phyloP scores from a whole-genome alignment of 768 basidiomycete genomes.

The Rhodotorula kratochvilovae region DNA sequence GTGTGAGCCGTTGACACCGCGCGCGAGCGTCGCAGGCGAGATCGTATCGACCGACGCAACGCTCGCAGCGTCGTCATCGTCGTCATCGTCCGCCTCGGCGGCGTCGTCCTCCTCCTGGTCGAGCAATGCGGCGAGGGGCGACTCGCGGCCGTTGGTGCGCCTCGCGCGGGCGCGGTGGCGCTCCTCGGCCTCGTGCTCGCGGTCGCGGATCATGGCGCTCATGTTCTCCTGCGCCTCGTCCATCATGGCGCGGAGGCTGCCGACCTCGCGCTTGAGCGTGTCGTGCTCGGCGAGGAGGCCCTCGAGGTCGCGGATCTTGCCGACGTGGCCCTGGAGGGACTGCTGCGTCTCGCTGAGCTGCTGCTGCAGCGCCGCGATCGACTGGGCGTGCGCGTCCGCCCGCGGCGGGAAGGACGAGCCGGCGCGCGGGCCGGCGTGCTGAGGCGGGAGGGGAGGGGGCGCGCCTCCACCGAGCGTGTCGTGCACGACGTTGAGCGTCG shows the following conservation, averaged over 20 bases:
- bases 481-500: slow-evolving; percentile 81
- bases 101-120: slow-evolving; percentile 53
- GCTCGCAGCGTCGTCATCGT: slow-evolving; percentile 50
- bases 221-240: slow-evolving; percentile 53
- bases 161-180: slow-evolving; percentile 45
- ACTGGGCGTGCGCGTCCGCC: slow-evolving; percentile 43
- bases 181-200: slow-evolving; percentile 51
- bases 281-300: slow-evolving; percentile 77
- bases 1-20: not conserved
- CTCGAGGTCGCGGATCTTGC: slow-evolving; percentile 74
- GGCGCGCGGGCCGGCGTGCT: slow-evolving; percentile 39
- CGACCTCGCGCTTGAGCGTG: slow-evolving; percentile 70
- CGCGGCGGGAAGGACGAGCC: slow-evolving; percentile 37
- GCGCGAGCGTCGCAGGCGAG: not conserved
- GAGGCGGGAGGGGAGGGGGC: slow-evolving; percentile 40
- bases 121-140: slow-evolving; percentile 34
- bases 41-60: slow-evolving; percentile 34
- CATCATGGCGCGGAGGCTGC: slow-evolving; percentile 48
- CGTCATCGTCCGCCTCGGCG: slow-evolving; percentile 48
- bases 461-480: slow-evolving; percentile 80
- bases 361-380: slow-evolving; percentile 65
- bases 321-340: slow-evolving; percentile 69
- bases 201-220: not conserved
- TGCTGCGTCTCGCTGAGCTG: slow-evolving; percentile 80
- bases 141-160: slow-evolving; percentile 34